Evolutionary conservation across 108 stramenopile species (phyloP), one percentile per base, ranked within the genome.

Genomic region (Pseudonitzschia pungens): DNA sequence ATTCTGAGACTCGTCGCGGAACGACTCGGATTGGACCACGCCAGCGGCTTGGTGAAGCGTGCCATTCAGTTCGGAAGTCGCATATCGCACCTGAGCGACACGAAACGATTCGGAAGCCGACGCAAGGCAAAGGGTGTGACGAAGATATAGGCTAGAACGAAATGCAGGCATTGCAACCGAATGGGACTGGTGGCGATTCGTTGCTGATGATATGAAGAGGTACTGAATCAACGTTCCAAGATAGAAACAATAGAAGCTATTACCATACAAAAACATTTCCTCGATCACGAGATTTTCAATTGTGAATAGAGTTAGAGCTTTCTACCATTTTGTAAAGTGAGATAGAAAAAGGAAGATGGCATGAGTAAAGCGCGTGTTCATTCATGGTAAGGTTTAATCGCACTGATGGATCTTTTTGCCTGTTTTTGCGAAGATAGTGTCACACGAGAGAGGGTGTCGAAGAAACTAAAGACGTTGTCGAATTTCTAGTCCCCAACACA

Each of bases 21-120:
- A 69, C 75, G 83, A 69, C 80, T 88, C 74, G 89, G 77, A 63
- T 69, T 72, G 29, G 40, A 68, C 2, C 68, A 68, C 12, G 76
- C 76, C 33, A 74, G 86, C 15, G 73, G 73, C 10, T 73, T 96
- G 29, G 92, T 91, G 22, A 98, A 98, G 71, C 83, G 97, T 16
- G 97, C 97, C 29, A 96, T 98, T 52, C 97, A 98, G 73, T 98
- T 98, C 71, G 97, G 97, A 4, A 92, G 90, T 68, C 87, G 96
- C 3, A 92, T 98, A 42, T 90, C 94, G 11, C 89, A 95, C 68
- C 77, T 89, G 18, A 87, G 87, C 66, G 92, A 95, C 72, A 88
- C 78, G 24, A 77, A 85, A 72, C 83, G 87, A 27, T 93, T 90
- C 72, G 96, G 96, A n/a, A 91, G 91, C 43, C 81, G 90, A 28